Base-by-base conservation (phyloP, 352 stramenopile genomes). In the Globisporangium emineosum region DNA sequence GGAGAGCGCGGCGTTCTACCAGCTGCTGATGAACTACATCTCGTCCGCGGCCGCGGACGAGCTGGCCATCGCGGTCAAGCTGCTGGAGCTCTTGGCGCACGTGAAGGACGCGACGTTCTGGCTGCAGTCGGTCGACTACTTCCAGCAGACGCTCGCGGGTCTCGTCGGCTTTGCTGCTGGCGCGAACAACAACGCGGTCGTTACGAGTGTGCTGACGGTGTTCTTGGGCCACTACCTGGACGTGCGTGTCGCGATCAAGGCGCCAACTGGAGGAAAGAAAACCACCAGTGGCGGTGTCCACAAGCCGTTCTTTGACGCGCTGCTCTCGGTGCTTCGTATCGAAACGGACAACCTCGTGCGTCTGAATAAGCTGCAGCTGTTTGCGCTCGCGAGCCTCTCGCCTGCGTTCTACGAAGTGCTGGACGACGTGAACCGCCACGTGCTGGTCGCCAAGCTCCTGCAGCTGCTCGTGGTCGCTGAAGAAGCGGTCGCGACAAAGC, bases 211-310 rank as follows among this genome's bases (percentile, higher is more conserved):
- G 32, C 58, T 93, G 35, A 78, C 72, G 9, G 49, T 65, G 9
- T 75, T 95, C 10, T 52, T 93, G 0, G 56, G 52, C 3, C 83
- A 90, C 64, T 95, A 83, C 57, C 63, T 94, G 52, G 70, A 76
- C 25, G 43, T 56, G 2, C 58, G 67, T 10, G 67, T 83, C 43
- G 69, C 67, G 43, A 65, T 75, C 32, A 69, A 68, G 17, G 62
- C 56, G 15, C 62, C 57, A 2, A 79, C 83, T 29, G 13, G 33
- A 12, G 47, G 65, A 32, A 71, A 67, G 32, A 68, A 72, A 17
- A 17, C 19, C 15, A 60, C n/a, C 8, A 25, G 29, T 30, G 25
- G 10, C 4, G 30, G 52, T 45, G 64, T 84, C 25, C 54, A 81
- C n/a, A 91, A 89, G 64, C 45, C 75, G 37, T 86, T 90, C 60